phyloP scores from a whole-genome alignment of 2,329 filamentous ascomycete species.

The Sporothrix dimorphospora region DNA sequence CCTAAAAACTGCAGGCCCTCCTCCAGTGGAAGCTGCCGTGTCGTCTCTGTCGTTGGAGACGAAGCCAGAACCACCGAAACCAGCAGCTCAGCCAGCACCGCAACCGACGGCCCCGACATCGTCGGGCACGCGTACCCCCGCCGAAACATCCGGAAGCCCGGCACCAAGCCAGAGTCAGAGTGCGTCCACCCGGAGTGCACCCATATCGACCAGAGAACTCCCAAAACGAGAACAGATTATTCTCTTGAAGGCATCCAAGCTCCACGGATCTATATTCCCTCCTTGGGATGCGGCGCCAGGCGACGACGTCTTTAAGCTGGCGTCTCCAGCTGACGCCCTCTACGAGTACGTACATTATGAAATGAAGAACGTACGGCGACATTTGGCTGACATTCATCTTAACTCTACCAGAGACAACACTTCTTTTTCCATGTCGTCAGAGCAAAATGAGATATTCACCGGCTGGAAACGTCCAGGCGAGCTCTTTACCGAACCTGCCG shows the following conservation, averaged over 20 bases:
- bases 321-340: constrained; percentile 48
- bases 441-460: constrained; percentile 75
- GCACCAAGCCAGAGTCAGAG: neutral
- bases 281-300: constrained; percentile 74
- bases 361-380: too few relatives aligned
- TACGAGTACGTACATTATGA: constrained; percentile 64
- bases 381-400: neutral
- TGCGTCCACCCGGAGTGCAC: constrained; percentile 36
- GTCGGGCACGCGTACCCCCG: constrained; percentile 26
- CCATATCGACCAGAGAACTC: constrained; percentile 59
- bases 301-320: constrained; percentile 62
- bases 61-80: constrained; percentile 20
- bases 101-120: neutral
- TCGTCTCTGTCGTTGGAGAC: constrained; percentile 18
- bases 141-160: neutral
- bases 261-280: constrained; percentile 83
- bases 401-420: constrained; percentile 62
- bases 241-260: constrained; percentile 72
- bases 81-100: constrained; percentile 23
- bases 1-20: constrained; percentile 59
- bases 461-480: constrained; percentile 81
- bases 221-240: constrained; percentile 76
- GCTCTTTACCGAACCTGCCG: constrained; percentile 52
- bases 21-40: constrained; percentile 20
- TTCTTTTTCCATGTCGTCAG: constrained; percentile 71